Conservation (phyloP, 176 grass and related monocot species). For the Echinochloa phyllopogon region DNA sequence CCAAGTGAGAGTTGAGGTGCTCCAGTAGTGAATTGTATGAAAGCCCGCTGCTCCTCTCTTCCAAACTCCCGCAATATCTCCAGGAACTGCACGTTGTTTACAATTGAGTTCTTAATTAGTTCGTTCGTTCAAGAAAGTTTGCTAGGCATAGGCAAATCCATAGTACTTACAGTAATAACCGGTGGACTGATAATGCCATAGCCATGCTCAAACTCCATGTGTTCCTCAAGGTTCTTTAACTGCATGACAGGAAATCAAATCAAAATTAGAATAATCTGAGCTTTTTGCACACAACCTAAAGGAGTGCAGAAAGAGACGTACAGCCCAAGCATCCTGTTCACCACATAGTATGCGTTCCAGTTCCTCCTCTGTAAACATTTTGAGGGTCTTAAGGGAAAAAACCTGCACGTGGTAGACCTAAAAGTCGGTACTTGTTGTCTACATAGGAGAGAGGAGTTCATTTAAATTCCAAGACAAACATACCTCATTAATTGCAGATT, state of each 20-base stretch:
- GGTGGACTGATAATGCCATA: slow-evolving; percentile 47
- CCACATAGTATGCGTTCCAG: slow-evolving; percentile 76
- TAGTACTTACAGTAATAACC: slow-evolving; percentile 54
- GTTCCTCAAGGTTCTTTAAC: slow-evolving; percentile 55
- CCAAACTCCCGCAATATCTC: slow-evolving; percentile 64
- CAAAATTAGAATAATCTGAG: slow-evolving; percentile 29
- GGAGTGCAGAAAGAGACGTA: slow-evolving; percentile 38
- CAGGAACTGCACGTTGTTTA: slow-evolving; percentile 55
- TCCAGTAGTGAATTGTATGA: slow-evolving; percentile 71
- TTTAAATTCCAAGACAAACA: slow-evolving; percentile 11
- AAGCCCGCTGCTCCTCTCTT: slow-evolving; percentile 60
- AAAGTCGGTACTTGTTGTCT: slow-evolving; percentile 5
- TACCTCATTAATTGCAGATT: slow-evolving; percentile 68
- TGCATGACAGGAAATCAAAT: slow-evolving; percentile 30
- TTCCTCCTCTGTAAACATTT: slow-evolving; percentile 66
- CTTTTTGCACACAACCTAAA: neutral
- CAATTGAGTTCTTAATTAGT: neutral
- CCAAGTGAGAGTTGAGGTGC: slow-evolving; percentile 69
- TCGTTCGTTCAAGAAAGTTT: slow-evolving; percentile 12
- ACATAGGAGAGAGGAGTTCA: neutral
- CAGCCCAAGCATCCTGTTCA: slow-evolving; percentile 67
- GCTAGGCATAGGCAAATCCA: neutral
- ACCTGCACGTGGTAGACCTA: slow-evolving; percentile 43
- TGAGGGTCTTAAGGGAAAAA: slow-evolving; percentile 50
- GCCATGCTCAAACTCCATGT: slow-evolving; percentile 72